Base-by-base conservation (phyloP, 2,329 filamentous ascomycete species). In the Paracorniculantispora psalliotae region DNA sequence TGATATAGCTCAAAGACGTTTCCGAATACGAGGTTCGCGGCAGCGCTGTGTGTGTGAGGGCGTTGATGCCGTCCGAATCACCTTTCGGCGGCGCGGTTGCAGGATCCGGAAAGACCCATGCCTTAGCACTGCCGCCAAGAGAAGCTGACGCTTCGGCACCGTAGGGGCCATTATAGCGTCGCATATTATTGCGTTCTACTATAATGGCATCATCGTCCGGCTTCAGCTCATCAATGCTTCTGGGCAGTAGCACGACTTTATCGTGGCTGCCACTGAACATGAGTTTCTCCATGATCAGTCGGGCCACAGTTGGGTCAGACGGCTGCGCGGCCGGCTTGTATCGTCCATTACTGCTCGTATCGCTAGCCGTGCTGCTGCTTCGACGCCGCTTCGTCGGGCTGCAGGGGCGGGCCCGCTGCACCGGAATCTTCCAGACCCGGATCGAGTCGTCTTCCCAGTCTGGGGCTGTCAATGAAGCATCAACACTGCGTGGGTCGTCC, bases 1-100 rank as follows among this genome's bases (percentile, higher is more conserved):
- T 81, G 60, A 99, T 87, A 72, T 99, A 99, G 60, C 89, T 96
- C 65, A 97, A 77, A 6, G 91, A 87, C 49, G 87, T 85, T 28
- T 78, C 77, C 1, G 84, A 84, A 5, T 87, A 88, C 21, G 78
- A 75, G 0, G 90, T 90, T 0, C 78, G 79, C 0, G 94, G 94
- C 2, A 97, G 79, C 2, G 67, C 61, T 2, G 60, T 61, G 23
- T 69, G 62, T 21, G 67, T 66, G 43, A 69, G 61, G 39, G 65
- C 61, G 2, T 72, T 53, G 19, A 62, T 60, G 9, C 39, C 59
- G 2, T 61, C 50, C 2, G 47, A 59, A 23, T 64, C 61, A 1
- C 59, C 53, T 1, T 54, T 54, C 7, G 56, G 39, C 3, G 66
- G 46, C 17, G 25, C 26, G 2, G 54, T 8, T 15, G 23, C 35